Percentiles rank a stretch among this genome's conserved stretches.
These are phyloP conservation scores for Candida sithepensis DNA, from an alignment of 805 yeast genomes.

Conservation along the genomic window DNA sequence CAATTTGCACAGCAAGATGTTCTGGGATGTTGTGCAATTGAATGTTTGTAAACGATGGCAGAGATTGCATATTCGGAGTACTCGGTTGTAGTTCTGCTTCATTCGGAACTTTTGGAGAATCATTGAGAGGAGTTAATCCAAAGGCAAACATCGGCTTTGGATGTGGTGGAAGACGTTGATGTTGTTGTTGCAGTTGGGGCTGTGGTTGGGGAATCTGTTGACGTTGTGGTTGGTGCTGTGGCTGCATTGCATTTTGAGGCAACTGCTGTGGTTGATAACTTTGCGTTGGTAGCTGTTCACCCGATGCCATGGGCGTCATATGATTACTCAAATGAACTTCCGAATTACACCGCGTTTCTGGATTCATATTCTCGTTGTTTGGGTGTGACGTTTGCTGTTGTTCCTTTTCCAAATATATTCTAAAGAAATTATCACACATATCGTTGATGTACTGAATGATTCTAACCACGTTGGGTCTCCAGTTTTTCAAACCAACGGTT, in stretches of 20 bases:
- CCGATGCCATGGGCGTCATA: background rate
- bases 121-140: slow-evolving; percentile 11
- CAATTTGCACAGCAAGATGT: slow-evolving; percentile 6
- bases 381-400: background rate
- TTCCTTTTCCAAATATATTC: slow-evolving; percentile 15
- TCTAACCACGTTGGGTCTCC: slow-evolving; percentile 31
- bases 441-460: slow-evolving; percentile 31
- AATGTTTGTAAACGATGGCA: slow-evolving; percentile 10
- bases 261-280: no score
- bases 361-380: background rate
- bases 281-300: no score
- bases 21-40: slow-evolving; percentile 23
- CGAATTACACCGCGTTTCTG: background rate
- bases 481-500: slow-evolving; percentile 21
- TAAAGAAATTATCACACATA: slow-evolving; percentile 30
- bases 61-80: slow-evolving; percentile 6
- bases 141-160: slow-evolving; percentile 5
- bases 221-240: background rate
- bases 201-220: background rate
- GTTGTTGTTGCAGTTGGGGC: background rate
- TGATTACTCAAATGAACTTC: background rate
- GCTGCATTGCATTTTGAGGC: no score
- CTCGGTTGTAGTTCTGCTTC: slow-evolving; percentile 2
- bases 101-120: slow-evolving; percentile 4
- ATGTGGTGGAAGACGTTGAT: background rate